phyloP scores from a whole-genome alignment of 768 basidiomycete species.

The Psilocybe subaeruginosa region DNA sequence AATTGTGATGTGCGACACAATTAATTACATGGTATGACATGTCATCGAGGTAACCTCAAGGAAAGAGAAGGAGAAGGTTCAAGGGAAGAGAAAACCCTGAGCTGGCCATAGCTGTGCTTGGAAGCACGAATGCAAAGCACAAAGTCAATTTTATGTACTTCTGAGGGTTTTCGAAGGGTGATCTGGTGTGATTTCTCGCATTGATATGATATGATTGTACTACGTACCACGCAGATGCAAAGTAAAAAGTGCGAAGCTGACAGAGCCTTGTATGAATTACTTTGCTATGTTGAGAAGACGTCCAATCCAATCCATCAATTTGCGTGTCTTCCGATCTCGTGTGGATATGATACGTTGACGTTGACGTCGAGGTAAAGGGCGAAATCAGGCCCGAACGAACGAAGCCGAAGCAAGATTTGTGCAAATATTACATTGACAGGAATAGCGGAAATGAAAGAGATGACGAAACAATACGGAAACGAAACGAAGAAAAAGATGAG shows the following conservation, averaged over 20 bases:
- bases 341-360: neutral
- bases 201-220: neutral
- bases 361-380: neutral
- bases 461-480: neutral
- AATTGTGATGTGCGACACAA: neutral
- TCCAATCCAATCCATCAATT: neutral
- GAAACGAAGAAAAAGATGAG: neutral
- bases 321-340: neutral
- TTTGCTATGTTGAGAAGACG: neutral
- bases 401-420: neutral
- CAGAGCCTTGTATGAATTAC: no score
- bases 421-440: neutral
- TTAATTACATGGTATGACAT: neutral
- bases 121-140: neutral
- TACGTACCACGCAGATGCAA: no score
- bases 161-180: neutral
- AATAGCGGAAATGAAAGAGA: neutral
- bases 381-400: neutral
- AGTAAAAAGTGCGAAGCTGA: no score
- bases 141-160: neutral
- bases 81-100: neutral
- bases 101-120: neutral
- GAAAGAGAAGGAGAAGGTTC: neutral
- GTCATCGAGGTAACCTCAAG: neutral
- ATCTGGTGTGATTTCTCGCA: neutral